Evolutionary conservation across 2,329 filamentous ascomycete genomes (phyloP).

Genomic region (Phymatotrichopsis omnivora): DNA sequence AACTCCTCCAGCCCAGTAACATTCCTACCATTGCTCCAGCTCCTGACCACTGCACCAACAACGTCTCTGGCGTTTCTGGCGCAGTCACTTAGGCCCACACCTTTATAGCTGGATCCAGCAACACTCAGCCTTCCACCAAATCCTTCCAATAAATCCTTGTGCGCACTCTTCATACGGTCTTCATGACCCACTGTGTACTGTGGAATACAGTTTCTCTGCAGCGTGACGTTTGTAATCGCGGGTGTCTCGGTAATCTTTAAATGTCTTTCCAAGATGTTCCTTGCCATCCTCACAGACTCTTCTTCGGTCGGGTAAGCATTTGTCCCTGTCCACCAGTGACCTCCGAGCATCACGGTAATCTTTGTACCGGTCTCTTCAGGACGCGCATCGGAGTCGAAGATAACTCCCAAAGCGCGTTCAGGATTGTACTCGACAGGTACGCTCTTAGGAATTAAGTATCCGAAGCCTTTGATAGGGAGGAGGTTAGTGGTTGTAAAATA

Average conservation of each 20-base stretch:
- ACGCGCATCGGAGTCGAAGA: slow-evolving; percentile 72
- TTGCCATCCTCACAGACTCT: slow-evolving; percentile 60
- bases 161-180: slow-evolving; percentile 43
- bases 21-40: slow-evolving; percentile 22
- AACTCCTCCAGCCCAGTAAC: slow-evolving; percentile 37
- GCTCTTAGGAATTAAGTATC: slow-evolving; percentile 77
- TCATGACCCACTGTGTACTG: slow-evolving; percentile 79
- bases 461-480: slow-evolving; percentile 63
- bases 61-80: slow-evolving; percentile 48
- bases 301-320: slow-evolving; percentile 50
- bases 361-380: slow-evolving; percentile 54
- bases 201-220: slow-evolving; percentile 68
- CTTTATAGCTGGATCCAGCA: slow-evolving; percentile 44
- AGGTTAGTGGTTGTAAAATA: slow-evolving; percentile 61
- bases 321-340: slow-evolving; percentile 75
- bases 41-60: slow-evolving; percentile 36
- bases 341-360: slow-evolving; percentile 87
- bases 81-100: slow-evolving; percentile 45
- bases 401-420: slow-evolving; percentile 75
- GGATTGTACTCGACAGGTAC: slow-evolving; percentile 63
- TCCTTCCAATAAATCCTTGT: slow-evolving; percentile 30
- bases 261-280: slow-evolving; percentile 59
- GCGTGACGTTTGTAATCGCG: slow-evolving; percentile 48
- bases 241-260: slow-evolving; percentile 58
- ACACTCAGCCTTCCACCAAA: slow-evolving; percentile 34